Percentiles rank a stretch among this genome's conserved stretches.
Evolutionary conservation across 345 rosid species (phyloP).

Genomic region (Gossypium thurberi): DNA sequence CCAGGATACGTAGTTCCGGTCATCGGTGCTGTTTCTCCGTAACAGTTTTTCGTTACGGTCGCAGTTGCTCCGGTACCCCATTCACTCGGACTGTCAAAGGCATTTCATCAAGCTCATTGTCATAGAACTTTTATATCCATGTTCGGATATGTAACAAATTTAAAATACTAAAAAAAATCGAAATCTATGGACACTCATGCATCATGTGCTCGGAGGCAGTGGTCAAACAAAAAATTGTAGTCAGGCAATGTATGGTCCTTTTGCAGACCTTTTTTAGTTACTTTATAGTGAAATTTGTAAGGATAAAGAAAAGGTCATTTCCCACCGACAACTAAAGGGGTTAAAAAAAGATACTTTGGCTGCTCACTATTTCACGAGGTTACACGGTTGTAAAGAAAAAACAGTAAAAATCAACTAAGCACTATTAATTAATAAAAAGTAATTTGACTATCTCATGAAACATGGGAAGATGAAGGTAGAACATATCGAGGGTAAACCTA

Average conservation of each 20-base stretch:
- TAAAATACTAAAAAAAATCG: no score
- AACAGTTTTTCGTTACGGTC: conserved; percentile 49
- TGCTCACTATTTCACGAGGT: background rate
- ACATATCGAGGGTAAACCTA: background rate
- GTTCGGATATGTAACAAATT: background rate
- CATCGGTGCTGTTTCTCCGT: conserved; percentile 65
- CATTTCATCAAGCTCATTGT: background rate
- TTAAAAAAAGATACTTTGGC: background rate
- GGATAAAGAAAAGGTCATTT: background rate
- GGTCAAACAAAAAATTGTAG: conserved; percentile 7
- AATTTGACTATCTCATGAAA: background rate
- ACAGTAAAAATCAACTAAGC: background rate
- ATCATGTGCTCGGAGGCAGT: conserved; percentile 6
- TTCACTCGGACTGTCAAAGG: conserved; percentile 54
- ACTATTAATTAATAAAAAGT: background rate
- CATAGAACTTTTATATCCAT: background rate
- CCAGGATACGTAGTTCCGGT: conserved; percentile 50
- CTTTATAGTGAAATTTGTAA: background rate
- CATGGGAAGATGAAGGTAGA: background rate
- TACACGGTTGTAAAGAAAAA: background rate
- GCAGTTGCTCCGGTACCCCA: conserved; percentile 53
- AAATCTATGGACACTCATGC: background rate
- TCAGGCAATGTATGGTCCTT: background rate
- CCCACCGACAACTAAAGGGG: conserved; percentile 13
- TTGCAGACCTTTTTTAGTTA: background rate